Conservation (phyloP, 1,284 basidiomycete genomes). For the Chiua sp. region DNA sequence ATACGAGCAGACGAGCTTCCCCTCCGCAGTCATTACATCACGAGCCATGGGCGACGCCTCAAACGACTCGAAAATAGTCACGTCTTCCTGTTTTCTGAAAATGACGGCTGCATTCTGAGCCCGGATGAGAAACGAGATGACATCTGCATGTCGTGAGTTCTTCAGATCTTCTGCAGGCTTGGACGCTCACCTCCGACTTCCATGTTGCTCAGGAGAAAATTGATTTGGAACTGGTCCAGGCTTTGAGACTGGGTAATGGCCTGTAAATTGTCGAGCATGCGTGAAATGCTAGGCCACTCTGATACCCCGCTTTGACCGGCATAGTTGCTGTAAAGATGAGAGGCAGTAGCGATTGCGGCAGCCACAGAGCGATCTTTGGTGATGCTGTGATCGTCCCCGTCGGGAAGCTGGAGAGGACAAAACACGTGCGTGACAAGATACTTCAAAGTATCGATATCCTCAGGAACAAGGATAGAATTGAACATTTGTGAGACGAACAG, state of each 20-base stretch:
- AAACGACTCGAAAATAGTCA: too few relatives aligned
- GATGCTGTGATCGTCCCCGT: constrained; percentile 15
- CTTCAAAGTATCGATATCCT: neutral
- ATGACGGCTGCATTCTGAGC: too few relatives aligned
- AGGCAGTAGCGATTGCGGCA: neutral
- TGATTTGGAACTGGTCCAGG: too few relatives aligned
- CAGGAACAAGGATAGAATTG: neutral
- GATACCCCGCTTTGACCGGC: neutral
- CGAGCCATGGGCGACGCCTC: too few relatives aligned
- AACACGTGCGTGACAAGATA: constrained; percentile 28
- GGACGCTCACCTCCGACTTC: too few relatives aligned
- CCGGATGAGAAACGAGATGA: too few relatives aligned
- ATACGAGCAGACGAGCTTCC: constrained; percentile 40
- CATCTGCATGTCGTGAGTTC: too few relatives aligned
- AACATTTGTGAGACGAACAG: constrained; percentile 5
- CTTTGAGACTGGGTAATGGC: too few relatives aligned
- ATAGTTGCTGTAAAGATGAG: constrained; percentile 1
- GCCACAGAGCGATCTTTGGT: constrained; percentile 10
- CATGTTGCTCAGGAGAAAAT: too few relatives aligned
- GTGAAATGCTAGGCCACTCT: constrained; percentile 9
- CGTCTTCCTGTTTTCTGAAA: too few relatives aligned
- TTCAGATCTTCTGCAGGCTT: too few relatives aligned
- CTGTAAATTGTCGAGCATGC: constrained; percentile 5
- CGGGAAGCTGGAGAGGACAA: constrained; percentile 22
- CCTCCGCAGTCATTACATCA: constrained; percentile 24